Evolutionary conservation across 345 rosid genomes (phyloP), one percentile per base, ranked within the genome.

Genomic region (Lumnitzera littorea): DNA sequence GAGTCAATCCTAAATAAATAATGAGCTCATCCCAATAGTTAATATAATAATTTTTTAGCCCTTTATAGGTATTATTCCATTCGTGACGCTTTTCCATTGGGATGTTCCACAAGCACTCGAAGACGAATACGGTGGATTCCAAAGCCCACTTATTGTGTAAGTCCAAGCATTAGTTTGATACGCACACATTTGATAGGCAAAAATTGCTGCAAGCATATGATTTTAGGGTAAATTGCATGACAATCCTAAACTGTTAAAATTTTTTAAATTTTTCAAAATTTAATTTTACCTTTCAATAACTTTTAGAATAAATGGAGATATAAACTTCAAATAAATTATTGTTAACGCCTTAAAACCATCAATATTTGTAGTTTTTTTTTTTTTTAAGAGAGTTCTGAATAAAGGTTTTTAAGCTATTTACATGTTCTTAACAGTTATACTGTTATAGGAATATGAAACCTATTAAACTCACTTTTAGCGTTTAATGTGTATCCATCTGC

Each of bases 51-150:
- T 20, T 0, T 20, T 20, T 20, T 20, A 20, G 20, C 20, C 1
- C 20, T 20, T 1, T 62, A 4, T 58, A 81, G 89, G 84, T 51
- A 61, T 84, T 49, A 61, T 59, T 23, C 90, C 90, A 25, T 74
- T 79, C 11, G 87, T 80, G 48, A 82, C 87, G 49, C 66, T 84
- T 24, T 75, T 74, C 31, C 89, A 79, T 13, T 84, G 82, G 82
- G 86, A 84, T 73, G 65, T 71, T 57, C 90, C 90, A 2, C 87
- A 84, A 74, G 74, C 80, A 4, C 75, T 84, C 20, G 80, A 82
- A 67, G 87, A 82, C 43, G 87, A 84, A 51, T 84, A 82, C 31
- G 74, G 64, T 25, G 90, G 90, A 54, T 80, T 84, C 49, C 57
- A 72, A 53, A 84, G 82, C 48, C 74, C 81, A 43, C 46, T 70